These are phyloP conservation scores for Pochonia chlamydosporia DNA, from an alignment of 2,329 filamentous ascomycete species.

Conservation along the genomic window DNA sequence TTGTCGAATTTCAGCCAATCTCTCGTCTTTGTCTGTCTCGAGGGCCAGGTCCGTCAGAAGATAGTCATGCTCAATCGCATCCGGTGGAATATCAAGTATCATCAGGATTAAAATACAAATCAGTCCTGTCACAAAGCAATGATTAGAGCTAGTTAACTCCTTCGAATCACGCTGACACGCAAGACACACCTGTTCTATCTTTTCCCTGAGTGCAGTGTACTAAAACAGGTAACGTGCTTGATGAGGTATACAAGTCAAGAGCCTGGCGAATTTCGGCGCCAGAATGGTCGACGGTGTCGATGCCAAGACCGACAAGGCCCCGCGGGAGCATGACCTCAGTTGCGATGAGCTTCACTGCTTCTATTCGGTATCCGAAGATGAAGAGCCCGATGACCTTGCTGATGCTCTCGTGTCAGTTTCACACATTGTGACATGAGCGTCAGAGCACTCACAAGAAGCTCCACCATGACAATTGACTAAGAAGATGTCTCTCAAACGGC, in stretches of 20 bases:
- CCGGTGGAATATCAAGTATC: constrained; percentile 48
- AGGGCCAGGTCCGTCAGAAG: constrained; percentile 56
- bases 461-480: constrained; percentile 63
- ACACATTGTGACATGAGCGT: not conserved
- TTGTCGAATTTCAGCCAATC: constrained; percentile 60
- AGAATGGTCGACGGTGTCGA: constrained; percentile 64
- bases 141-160: not conserved
- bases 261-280: constrained; percentile 49
- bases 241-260: constrained; percentile 22
- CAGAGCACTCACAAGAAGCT: constrained; percentile 49
- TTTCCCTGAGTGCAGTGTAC: constrained; percentile 89
- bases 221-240: constrained; percentile 54
- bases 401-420: not conserved
- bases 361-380: constrained; percentile 58
- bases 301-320: constrained; percentile 65
- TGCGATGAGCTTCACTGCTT: constrained; percentile 65
- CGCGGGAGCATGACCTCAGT: constrained; percentile 65
- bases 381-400: constrained; percentile 53
- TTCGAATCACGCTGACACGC: not conserved
- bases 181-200: constrained; percentile 49
- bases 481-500: constrained; percentile 61
- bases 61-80: constrained; percentile 68
- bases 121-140: constrained; percentile 43
- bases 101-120: constrained; percentile 63
- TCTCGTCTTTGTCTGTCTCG: constrained; percentile 52